Evolutionary conservation across 768 basidiomycete genomes (phyloP).

Genomic region (Terana coerulea): DNA sequence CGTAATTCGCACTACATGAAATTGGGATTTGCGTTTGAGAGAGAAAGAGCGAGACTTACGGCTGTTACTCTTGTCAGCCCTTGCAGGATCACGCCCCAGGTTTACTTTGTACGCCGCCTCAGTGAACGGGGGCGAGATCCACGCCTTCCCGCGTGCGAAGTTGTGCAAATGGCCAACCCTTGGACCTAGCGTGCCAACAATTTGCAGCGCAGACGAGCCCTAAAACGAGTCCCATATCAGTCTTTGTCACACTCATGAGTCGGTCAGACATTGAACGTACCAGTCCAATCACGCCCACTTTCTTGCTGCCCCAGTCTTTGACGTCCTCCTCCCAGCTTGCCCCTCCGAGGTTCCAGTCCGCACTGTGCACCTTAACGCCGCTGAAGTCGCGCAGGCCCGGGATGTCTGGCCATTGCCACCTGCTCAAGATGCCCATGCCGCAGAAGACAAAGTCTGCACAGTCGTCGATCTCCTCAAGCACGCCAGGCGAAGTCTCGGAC

Average conservation of each 20-base stretch:
- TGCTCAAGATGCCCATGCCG: constrained; percentile 46
- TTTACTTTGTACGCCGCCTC: constrained; percentile 35
- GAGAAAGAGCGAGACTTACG: too few species aligned
- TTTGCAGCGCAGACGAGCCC: constrained; percentile 62
- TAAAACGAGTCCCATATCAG: too few species aligned
- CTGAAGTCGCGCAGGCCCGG: constrained; percentile 51
- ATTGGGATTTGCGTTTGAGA: too few species aligned
- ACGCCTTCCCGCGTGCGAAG: constrained; percentile 57
- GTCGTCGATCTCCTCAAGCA: constrained; percentile 41
- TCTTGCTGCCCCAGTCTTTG: constrained; percentile 48
- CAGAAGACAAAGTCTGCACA: constrained; percentile 53
- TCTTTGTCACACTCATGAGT: background rate
- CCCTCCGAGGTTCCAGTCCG: constrained; percentile 47
- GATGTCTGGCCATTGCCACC: constrained; percentile 69
- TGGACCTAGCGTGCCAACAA: constrained; percentile 53
- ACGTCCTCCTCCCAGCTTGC: constrained; percentile 41
- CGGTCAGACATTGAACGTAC: constrained; percentile 30
- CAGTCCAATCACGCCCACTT: constrained; percentile 54
- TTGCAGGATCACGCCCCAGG: constrained; percentile 28
- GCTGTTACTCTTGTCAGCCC: constrained; percentile 38
- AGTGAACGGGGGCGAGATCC: constrained; percentile 47
- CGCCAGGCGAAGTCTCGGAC: background rate
- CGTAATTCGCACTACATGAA: constrained; percentile 39
- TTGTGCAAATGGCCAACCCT: constrained; percentile 46
- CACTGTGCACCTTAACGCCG: constrained; percentile 61